Conservation (phyloP, 257 asterid genomes). For the Solanum medicagineum region DNA sequence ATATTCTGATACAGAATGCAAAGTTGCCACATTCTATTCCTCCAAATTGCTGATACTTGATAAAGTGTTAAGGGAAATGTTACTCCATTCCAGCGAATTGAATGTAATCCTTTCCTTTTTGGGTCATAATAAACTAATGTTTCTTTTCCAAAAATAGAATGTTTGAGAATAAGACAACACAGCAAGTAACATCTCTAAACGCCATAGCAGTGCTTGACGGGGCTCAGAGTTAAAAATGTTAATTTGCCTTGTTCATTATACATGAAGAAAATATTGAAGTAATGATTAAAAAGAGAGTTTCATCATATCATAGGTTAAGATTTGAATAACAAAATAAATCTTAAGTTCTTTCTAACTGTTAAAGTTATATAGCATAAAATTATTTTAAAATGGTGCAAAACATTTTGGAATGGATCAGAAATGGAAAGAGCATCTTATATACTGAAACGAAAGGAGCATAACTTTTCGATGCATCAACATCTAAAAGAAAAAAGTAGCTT, state of each 20-base stretch:
- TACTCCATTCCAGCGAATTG: neutral
- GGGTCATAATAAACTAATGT: neutral
- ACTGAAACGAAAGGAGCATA: neutral
- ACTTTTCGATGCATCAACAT: neutral
- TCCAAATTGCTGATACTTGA: neutral
- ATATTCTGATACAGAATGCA: neutral
- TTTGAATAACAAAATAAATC: neutral
- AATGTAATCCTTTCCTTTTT: neutral
- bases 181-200: neutral
- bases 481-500: neutral
- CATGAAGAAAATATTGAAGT: neutral
- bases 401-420: neutral
- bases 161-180: neutral
- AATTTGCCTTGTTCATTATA: neutral
- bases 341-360: neutral
- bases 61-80: neutral
- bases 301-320: neutral
- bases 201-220: neutral
- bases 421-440: neutral
- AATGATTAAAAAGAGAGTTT: neutral
- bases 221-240: neutral
- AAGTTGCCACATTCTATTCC: neutral
- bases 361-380: neutral
- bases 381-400: neutral
- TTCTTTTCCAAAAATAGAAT: neutral